These are phyloP conservation scores for Vairimorpha apis DNA, from an alignment of 371 early-diverging fungal genomes.

Conservation along the genomic window DNA sequence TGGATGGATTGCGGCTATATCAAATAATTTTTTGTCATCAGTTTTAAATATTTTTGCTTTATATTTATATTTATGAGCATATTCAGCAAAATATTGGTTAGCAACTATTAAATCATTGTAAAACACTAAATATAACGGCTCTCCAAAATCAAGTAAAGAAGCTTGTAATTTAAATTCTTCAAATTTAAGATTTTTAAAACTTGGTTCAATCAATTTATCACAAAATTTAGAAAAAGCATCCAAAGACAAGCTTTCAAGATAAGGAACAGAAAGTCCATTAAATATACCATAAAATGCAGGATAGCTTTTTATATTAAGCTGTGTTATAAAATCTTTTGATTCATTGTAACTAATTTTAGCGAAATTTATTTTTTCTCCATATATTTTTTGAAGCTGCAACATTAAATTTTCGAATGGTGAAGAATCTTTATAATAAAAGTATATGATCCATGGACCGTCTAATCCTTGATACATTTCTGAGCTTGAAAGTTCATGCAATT, in stretches of 20 bases:
- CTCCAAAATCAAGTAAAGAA: slow-evolving; percentile 29
- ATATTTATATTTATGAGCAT: slow-evolving; percentile 64
- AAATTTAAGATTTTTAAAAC: slow-evolving; percentile 55
- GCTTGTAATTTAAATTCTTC: slow-evolving; percentile 46
- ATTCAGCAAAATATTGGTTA: slow-evolving; percentile 57
- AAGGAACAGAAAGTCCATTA: slow-evolving; percentile 61
- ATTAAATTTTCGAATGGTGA: slow-evolving; percentile 46
- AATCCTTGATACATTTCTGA: slow-evolving; percentile 62
- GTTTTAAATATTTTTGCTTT: slow-evolving; percentile 61
- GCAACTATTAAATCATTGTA: slow-evolving; percentile 59
- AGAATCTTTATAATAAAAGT: slow-evolving; percentile 56
- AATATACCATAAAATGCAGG: slow-evolving; percentile 61
- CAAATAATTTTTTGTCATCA: slow-evolving; percentile 55
- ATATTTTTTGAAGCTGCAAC: slow-evolving; percentile 53
- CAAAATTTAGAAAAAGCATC: slow-evolving; percentile 50
- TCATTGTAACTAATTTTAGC: slow-evolving; percentile 55
- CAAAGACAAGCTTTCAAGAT: slow-evolving; percentile 25
- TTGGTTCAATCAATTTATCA: slow-evolving; percentile 55
- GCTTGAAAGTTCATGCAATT: slow-evolving; percentile 46
- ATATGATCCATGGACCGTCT: slow-evolving; percentile 63
- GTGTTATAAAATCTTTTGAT: slow-evolving; percentile 49
- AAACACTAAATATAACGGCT: slow-evolving; percentile 64
- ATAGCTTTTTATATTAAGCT: slow-evolving; percentile 58
- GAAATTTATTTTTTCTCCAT: slow-evolving; percentile 56
- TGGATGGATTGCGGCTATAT: slow-evolving; percentile 51